These are phyloP conservation scores for Cutaneotrichosporon arboriforme DNA, from an alignment of 1,284 basidiomycete genomes.

Conservation along the genomic window DNA sequence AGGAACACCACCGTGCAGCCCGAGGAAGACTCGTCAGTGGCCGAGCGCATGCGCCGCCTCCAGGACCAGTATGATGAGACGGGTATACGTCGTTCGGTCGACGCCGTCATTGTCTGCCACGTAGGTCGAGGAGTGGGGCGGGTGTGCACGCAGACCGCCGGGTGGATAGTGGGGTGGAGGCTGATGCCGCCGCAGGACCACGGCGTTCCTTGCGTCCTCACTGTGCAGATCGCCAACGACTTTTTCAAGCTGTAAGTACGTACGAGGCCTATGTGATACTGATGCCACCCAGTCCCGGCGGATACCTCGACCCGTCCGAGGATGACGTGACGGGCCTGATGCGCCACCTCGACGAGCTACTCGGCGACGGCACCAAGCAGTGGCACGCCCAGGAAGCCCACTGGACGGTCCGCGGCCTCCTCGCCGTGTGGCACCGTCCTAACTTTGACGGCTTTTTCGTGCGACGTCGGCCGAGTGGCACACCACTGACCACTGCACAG, in stretches of 20 bases:
- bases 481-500: conserved; percentile 49
- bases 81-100: conserved; percentile 88
- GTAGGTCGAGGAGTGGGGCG: conserved; percentile 41
- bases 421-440: conserved; percentile 95
- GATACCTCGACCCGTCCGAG: conserved; percentile 93
- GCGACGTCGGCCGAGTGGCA: conserved; percentile 37
- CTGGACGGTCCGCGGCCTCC: conserved; percentile 91
- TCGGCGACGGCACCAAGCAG: conserved; percentile 64
- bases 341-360: conserved; percentile 75
- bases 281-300: conserved; percentile 69
- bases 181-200: conserved; percentile 56
- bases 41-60: conserved; percentile 76
- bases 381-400: conserved; percentile 6
- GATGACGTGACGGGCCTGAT: conserved; percentile 86
- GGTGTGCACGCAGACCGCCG: too few species aligned
- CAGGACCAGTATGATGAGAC: conserved; percentile 96
- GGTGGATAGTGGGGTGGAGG: too few species aligned
- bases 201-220: conserved; percentile 89
- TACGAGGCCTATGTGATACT: background rate
- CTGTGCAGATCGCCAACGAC: conserved; percentile 96
- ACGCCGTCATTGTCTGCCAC: conserved; percentile 93
- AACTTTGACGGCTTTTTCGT: conserved; percentile 99
- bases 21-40: conserved; percentile 92
- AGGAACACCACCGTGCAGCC: conserved; percentile 60
- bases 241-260: conserved; percentile 89